A percentile compares a stretch with the other conserved stretches of the same genome.
phyloP scores from a whole-genome alignment of 179 eudicot species.

The Corrigiola litoralis region DNA sequence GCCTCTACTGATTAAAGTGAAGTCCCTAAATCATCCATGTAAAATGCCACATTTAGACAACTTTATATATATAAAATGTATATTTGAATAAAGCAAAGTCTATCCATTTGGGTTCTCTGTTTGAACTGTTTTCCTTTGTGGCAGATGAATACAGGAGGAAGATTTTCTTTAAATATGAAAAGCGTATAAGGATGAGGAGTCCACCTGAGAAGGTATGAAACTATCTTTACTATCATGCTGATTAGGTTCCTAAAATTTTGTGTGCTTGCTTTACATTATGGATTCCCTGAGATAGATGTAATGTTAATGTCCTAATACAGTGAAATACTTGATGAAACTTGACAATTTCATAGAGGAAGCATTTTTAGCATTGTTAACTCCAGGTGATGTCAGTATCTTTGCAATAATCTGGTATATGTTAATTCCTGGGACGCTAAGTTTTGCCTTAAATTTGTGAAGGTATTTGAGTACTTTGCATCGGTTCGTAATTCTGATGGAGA shows the following conservation, averaged over 20 bases:
- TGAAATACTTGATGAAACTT: constrained; percentile 5
- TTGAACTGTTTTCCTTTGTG: neutral
- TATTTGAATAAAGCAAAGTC: neutral
- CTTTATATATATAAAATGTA: neutral
- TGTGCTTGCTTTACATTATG: neutral
- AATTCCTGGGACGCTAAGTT: neutral
- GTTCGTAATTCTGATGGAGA: constrained; percentile 48
- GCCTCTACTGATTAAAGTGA: too few relatives aligned
- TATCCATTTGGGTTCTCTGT: neutral
- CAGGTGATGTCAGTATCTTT: constrained; percentile 9
- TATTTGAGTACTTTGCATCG: constrained; percentile 91
- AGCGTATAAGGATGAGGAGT: constrained; percentile 68
- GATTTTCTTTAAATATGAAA: constrained; percentile 89
- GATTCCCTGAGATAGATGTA: constrained; percentile 4
- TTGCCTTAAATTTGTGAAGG: constrained; percentile 36
- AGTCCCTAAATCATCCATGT: too few relatives aligned
- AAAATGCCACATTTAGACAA: neutral
- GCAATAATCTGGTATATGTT: neutral
- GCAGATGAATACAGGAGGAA: constrained; percentile 79
- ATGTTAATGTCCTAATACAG: neutral
- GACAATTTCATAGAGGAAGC: neutral
- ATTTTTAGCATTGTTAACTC: neutral
- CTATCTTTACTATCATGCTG: neutral
- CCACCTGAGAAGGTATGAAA: constrained; percentile 93
- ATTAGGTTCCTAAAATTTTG: neutral